A percentile compares a stretch with the other conserved stretches of the same genome.
Conservation (phyloP, 2,329 filamentous ascomycete genomes). For the Monosporascus ibericus region DNA sequence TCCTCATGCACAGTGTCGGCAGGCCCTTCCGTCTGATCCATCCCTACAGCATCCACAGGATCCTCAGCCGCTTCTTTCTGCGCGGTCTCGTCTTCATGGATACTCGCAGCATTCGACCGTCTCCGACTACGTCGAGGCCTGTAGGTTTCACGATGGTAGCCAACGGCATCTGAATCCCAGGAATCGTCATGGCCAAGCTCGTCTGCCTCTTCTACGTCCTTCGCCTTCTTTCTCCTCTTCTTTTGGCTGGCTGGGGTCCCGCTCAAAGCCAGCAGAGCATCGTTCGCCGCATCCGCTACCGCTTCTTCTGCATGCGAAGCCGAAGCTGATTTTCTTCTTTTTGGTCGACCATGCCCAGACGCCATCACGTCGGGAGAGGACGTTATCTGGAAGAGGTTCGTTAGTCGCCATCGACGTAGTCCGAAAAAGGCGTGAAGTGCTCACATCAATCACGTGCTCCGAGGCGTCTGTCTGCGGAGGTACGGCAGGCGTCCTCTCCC, state of each 20-base stretch:
- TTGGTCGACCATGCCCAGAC: conserved; percentile 5
- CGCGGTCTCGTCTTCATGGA: conserved; percentile 2
- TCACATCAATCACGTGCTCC: conserved; percentile 16
- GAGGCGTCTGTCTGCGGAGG: conserved; percentile 7
- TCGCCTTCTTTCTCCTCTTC: conserved; percentile 13
- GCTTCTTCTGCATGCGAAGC: conserved; percentile 3
- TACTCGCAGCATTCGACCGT: conserved; percentile 6
- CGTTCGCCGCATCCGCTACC: neutral
- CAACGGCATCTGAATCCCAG: conserved; percentile 8
- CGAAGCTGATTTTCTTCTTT: neutral
- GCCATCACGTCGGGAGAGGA: conserved; percentile 23
- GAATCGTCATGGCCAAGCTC: conserved; percentile 19
- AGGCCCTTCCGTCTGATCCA: neutral
- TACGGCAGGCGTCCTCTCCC: conserved; percentile 14
- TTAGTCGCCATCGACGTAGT: conserved; percentile 4
- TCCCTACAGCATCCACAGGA: neutral
- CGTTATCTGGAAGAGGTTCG: conserved; percentile 13
- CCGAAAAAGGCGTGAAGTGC: neutral
- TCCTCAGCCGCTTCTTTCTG: neutral
- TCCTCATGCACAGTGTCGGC: neutral
- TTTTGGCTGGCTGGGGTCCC: conserved; percentile 4
- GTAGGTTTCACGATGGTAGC: conserved; percentile 9
- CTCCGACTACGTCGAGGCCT: conserved; percentile 15
- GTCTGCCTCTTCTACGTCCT: conserved; percentile 17
- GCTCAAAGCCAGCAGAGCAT: conserved; percentile 1